Evolutionary conservation across 202 grass and related monocot genomes (phyloP).

Genomic region (Bolboschoenoplectus hybrid): DNA sequence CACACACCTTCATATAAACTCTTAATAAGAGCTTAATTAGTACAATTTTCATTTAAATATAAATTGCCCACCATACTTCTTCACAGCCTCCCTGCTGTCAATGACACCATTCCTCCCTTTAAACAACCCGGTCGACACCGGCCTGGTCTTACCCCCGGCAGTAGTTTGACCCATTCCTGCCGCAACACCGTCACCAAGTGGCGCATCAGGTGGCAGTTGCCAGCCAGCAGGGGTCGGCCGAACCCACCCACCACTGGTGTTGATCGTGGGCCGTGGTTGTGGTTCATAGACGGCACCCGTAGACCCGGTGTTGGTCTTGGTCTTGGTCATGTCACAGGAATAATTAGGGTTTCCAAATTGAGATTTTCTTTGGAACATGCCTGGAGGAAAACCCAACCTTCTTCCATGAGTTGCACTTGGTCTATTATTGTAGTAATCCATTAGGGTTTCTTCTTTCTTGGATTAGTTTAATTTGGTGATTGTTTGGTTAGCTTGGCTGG

Average conservation of each 20-base stretch:
- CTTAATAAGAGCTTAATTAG: not conserved
- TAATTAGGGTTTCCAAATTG: not conserved
- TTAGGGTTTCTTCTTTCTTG: not conserved
- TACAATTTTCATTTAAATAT: not conserved
- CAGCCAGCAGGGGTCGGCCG: not conserved
- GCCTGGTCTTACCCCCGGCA: not conserved
- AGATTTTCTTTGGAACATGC: not conserved
- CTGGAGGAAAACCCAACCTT: not conserved
- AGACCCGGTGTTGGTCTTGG: not conserved
- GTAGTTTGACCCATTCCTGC: not conserved
- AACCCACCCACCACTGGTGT: not conserved
- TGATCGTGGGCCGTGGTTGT: not conserved
- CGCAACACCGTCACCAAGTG: not conserved
- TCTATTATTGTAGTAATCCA: constrained; percentile 9
- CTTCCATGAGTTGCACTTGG: not conserved
- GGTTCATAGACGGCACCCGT: not conserved
- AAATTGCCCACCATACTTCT: constrained; percentile 6
- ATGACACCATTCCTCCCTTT: not conserved
- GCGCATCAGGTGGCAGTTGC: not conserved
- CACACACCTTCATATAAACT: not conserved
- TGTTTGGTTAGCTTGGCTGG: not conserved
- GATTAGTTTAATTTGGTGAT: not conserved
- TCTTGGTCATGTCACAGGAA: not conserved
- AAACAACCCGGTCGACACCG: not conserved
- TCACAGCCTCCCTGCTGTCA: not conserved